phyloP scores from a whole-genome alignment of 352 stramenopile genomes.

The Phytophthora agathidicida region DNA sequence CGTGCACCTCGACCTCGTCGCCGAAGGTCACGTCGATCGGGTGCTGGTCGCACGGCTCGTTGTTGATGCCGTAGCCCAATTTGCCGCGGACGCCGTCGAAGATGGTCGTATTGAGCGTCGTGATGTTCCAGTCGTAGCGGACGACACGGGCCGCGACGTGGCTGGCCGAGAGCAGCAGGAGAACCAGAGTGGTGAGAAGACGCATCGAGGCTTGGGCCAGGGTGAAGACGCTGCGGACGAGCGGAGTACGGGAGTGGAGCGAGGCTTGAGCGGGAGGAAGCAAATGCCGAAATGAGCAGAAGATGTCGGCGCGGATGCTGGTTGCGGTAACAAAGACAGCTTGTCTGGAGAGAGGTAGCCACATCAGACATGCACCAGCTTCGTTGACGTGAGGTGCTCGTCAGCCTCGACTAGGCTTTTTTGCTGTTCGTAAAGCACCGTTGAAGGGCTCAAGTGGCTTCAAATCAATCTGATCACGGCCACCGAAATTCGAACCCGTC shows the following conservation, averaged over 20 bases:
- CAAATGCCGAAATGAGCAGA: slow-evolving; percentile 34
- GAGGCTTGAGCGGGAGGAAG: slow-evolving; percentile 27
- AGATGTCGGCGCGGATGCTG: neutral
- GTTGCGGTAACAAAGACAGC: neutral
- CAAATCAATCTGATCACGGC: slow-evolving; percentile 3
- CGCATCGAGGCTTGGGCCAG: slow-evolving; percentile 12
- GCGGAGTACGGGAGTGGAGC: slow-evolving; percentile 2
- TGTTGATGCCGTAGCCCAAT: slow-evolving; percentile 45
- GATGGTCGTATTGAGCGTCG: slow-evolving; percentile 38
- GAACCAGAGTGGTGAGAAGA: slow-evolving; percentile 17
- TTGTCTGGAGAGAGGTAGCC: neutral
- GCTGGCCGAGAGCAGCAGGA: slow-evolving; percentile 17
- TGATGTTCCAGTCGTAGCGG: slow-evolving; percentile 46
- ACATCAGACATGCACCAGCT: neutral
- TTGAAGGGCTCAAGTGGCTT: slow-evolving; percentile 14
- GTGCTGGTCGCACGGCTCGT: slow-evolving; percentile 26
- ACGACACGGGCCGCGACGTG: slow-evolving; percentile 28
- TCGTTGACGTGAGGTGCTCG: slow-evolving; percentile 1
- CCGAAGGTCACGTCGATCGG: slow-evolving; percentile 39
- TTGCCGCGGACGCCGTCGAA: slow-evolving; percentile 34
- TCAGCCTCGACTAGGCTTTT: slow-evolving; percentile 2
- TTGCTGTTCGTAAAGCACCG: slow-evolving; percentile 25
- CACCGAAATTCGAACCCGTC: slow-evolving; percentile 10
- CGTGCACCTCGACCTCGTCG: slow-evolving; percentile 42
- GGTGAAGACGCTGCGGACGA: neutral